Evolutionary conservation across 2,329 filamentous ascomycete genomes (phyloP), one percentile per base, ranked within the genome.

Genomic region (Stagonosporopsis chrysanthemi): DNA sequence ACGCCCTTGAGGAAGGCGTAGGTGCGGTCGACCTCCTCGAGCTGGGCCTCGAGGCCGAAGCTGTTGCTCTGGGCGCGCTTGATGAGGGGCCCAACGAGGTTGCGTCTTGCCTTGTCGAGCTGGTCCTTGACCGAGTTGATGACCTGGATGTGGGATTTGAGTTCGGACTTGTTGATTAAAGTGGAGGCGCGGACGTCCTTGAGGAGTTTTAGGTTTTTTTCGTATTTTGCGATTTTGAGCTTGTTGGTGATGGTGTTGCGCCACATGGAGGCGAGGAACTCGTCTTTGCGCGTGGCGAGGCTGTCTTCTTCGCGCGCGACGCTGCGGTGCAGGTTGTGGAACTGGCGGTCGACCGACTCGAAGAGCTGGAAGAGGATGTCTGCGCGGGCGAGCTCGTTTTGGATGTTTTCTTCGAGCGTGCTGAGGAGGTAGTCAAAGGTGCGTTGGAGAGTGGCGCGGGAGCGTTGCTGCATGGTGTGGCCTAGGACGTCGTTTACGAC

Each of bases 331-430:
- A 97, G 84, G 74, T 95, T 96, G 60, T 92, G 84, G 77, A 97
- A 97, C 74, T 96, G 92, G 50, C 88, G 86, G 78, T 98, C 94
- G 66, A 97, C 92, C 57, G 88, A 86, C 74, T 97, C 92, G 75
- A 97, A 97, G n/a, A 97, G 87, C 3, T 86, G 86, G 75, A 97
- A 96, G 14, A 97, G 86, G 1, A 87, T 85, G 1, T 92, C 85
- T 38, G 89, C 90, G 77, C 94, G 89, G 51, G 88, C 88, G 19
- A 97, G 83, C 77, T 98, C 93, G 63, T 86, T 89, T 68, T 89
- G 87, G 74, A 97, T 96, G 58, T 90, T 90, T 62, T 97, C 92
- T 78, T 98, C 94, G 22, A 97, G 86, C 0, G 95, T 90, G 33
- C 86, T 84, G 36, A 98, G 84, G 69, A 97, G 94, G 73, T 96